Evolutionary conservation across 352 stramenopile species (phyloP).

Genomic region (Phytophthora sansomeana): DNA sequence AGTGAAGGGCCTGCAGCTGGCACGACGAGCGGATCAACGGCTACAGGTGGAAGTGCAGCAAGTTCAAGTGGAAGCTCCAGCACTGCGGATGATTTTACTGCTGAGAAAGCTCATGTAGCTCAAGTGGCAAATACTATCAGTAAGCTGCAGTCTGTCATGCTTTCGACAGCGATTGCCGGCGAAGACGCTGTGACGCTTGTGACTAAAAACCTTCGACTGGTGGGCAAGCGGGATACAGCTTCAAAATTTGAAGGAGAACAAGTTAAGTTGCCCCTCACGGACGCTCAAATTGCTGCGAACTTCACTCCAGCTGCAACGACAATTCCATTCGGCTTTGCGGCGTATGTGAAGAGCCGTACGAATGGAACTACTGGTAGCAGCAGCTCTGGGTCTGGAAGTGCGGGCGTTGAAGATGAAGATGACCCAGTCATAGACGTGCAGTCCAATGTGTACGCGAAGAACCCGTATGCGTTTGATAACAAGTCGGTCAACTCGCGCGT

Average conservation of each 20-base stretch:
- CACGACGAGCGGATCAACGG: background rate
- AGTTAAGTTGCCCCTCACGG: slow-evolving; percentile 48
- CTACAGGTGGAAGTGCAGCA: background rate
- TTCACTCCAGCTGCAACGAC: slow-evolving; percentile 58
- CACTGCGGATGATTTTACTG: slow-evolving; percentile 31
- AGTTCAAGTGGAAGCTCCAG: slow-evolving; percentile 7
- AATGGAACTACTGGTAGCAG: slow-evolving; percentile 7
- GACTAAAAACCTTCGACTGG: slow-evolving; percentile 71
- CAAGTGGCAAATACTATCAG: slow-evolving; percentile 59
- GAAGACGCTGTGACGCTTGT: slow-evolving; percentile 62
- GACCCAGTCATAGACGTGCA: slow-evolving; percentile 70
- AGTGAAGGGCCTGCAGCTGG: slow-evolving; percentile 2
- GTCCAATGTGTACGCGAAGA: slow-evolving; percentile 71
- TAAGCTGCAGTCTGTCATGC: slow-evolving; percentile 56
- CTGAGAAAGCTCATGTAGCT: slow-evolving; percentile 40
- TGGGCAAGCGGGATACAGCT: slow-evolving; percentile 49
- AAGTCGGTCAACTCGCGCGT: slow-evolving; percentile 62
- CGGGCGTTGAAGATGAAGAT: slow-evolving; percentile 28
- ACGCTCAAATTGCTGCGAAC: slow-evolving; percentile 57
- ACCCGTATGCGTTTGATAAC: slow-evolving; percentile 64
- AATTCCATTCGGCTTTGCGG: slow-evolving; percentile 59
- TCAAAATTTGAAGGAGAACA: slow-evolving; percentile 51
- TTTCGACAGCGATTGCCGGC: slow-evolving; percentile 53
- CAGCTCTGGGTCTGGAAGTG: background rate
- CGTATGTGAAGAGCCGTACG: slow-evolving; percentile 25